A percentile compares a stretch with the other conserved stretches of the same genome.
Evolutionary conservation across 805 yeast species (phyloP).

Genomic region (Teunomyces lycoperdinae): DNA sequence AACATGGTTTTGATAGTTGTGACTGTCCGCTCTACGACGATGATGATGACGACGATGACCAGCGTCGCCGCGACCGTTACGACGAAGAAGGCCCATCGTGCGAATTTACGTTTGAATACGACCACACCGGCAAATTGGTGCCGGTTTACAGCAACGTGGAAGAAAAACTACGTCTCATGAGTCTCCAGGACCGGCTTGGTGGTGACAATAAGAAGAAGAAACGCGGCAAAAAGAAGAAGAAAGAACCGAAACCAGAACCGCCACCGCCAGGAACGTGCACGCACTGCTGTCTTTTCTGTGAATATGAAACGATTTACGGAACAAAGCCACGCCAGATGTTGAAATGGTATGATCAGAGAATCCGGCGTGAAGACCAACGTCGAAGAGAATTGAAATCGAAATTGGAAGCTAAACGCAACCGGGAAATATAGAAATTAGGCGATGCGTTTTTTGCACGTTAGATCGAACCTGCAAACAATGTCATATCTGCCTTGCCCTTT

Average conservation of each 20-base stretch:
- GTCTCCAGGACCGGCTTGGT: constrained; percentile 15
- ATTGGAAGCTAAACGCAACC: constrained; percentile 18
- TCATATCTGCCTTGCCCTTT: too few relatives aligned
- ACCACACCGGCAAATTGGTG: constrained; percentile 36
- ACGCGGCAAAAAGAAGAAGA: constrained; percentile 23
- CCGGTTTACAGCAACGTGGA: constrained; percentile 41
- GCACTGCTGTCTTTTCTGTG: constrained; percentile 47
- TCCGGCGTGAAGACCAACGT: constrained; percentile 23
- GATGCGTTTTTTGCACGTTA: too few relatives aligned
- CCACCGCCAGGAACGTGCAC: constrained; percentile 3
- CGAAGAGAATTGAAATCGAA: constrained; percentile 35
- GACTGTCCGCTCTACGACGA: constrained; percentile 22
- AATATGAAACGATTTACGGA: constrained; percentile 51
- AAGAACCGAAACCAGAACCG: constrained; percentile 1
- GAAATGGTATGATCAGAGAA: constrained; percentile 45
- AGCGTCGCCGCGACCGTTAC: constrained; percentile 3
- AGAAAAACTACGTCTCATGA: constrained; percentile 35
- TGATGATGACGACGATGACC: background rate
- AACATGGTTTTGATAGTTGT: constrained; percentile 25
- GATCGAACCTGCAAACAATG: too few relatives aligned
- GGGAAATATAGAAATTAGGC: too few relatives aligned
- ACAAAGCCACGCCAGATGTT: constrained; percentile 49
- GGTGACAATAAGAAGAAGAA: constrained; percentile 12
- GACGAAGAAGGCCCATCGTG: constrained; percentile 38
- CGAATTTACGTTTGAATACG: constrained; percentile 46